A percentile compares a stretch with the other conserved stretches of the same genome.
Conservation (phyloP, 768 basidiomycete genomes). For the Mrakia frigida region DNA sequence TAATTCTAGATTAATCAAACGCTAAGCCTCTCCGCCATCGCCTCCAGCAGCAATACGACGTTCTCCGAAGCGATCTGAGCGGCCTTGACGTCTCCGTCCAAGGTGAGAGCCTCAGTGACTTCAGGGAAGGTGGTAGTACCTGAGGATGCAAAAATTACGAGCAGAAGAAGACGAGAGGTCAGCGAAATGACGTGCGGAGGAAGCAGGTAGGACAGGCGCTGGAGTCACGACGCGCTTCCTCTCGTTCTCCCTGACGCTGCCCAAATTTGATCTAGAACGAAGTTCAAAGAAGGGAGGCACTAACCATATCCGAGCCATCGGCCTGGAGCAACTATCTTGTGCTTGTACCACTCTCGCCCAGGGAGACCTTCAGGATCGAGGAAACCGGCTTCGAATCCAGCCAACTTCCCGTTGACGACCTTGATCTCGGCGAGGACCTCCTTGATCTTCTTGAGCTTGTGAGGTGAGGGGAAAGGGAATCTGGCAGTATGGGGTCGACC, state of each 20-base stretch:
- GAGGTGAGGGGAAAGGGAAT: conserved; percentile 22
- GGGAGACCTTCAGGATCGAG: conserved; percentile 71
- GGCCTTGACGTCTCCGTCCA: conserved; percentile 60
- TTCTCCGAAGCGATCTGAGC: conserved; percentile 60
- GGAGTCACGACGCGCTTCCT: no score
- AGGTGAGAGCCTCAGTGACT: conserved; percentile 67
- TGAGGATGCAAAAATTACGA: no score
- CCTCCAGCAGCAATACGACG: conserved; percentile 54
- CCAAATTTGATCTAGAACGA: no score
- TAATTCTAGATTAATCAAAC: background rate
- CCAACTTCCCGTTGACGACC: conserved; percentile 41
- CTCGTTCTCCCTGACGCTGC: no score
- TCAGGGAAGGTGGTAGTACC: conserved; percentile 72
- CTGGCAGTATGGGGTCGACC: background rate
- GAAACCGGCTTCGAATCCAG: conserved; percentile 50
- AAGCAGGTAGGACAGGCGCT: no score
- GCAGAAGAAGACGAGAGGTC: no score
- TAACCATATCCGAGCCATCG: conserved; percentile 54
- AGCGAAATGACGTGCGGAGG: no score
- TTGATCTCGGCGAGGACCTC: conserved; percentile 40
- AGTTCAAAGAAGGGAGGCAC: no score
- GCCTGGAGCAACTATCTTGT: conserved; percentile 80
- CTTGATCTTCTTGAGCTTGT: conserved; percentile 41
- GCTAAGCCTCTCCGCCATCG: conserved; percentile 46
- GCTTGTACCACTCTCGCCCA: conserved; percentile 74